A percentile compares a stretch with the other conserved stretches of the same genome.
phyloP scores from a whole-genome alignment of 805 yeast species.

The Kodamaea leandrae region DNA sequence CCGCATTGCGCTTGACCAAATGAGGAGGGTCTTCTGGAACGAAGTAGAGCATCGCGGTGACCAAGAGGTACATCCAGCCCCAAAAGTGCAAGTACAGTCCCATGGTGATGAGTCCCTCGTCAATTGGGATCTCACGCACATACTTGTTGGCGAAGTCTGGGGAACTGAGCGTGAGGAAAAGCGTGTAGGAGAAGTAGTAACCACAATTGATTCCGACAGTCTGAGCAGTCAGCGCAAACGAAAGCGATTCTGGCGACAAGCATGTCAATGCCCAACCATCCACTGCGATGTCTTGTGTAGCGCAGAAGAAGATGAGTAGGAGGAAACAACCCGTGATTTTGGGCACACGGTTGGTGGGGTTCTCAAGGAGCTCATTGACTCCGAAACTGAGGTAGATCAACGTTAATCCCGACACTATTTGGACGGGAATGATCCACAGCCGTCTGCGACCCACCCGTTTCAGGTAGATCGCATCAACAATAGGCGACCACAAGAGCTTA shows the following conservation, averaged over 20 bases:
- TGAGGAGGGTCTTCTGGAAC: conserved; percentile 73
- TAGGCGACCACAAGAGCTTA: conserved; percentile 92
- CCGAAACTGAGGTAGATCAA: conserved; percentile 61
- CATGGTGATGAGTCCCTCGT: conserved; percentile 65
- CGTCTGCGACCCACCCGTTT: conserved; percentile 73
- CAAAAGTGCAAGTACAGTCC: conserved; percentile 75
- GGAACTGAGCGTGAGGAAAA: conserved; percentile 85
- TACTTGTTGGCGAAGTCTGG: conserved; percentile 90
- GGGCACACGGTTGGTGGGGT: conserved; percentile 49
- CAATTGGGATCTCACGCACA: conserved; percentile 57
- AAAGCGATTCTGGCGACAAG: conserved; percentile 69
- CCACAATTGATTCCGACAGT: conserved; percentile 94
- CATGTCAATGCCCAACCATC: conserved; percentile 98
- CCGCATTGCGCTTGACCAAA: conserved; percentile 32
- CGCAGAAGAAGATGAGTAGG: conserved; percentile 78
- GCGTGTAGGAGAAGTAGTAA: conserved; percentile 86
- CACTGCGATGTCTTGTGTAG: conserved; percentile 97
- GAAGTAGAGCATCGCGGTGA: conserved; percentile 59
- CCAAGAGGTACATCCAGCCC: conserved; percentile 67
- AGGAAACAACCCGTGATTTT: conserved; percentile 71
- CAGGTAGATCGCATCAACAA: conserved; percentile 83
- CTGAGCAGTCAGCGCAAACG: conserved; percentile 96
- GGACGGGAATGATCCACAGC: conserved; percentile 95
- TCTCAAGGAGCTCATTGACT: conserved; percentile 49
- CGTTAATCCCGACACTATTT: conserved; percentile 69